Conservation (phyloP, 768 basidiomycete species). For the Epithele typhae region DNA sequence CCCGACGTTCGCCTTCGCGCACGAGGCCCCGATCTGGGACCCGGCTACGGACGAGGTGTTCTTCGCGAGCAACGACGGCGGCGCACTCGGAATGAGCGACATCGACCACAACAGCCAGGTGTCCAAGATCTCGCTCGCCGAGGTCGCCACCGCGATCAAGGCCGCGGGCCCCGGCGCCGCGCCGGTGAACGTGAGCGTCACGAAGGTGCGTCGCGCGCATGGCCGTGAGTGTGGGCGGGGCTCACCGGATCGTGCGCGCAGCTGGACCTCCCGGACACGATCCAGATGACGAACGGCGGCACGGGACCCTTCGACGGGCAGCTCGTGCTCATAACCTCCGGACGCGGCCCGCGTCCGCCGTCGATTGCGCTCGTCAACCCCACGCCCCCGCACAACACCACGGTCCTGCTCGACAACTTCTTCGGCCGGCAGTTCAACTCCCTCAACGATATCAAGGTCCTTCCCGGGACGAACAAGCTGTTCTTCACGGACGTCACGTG, state of each 20-base stretch:
- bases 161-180: constrained; percentile 23
- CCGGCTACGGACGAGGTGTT: constrained; percentile 67
- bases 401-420: constrained; percentile 72
- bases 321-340: constrained; percentile 60
- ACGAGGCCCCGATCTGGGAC: constrained; percentile 73
- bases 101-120: constrained; percentile 60
- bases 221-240: not conserved
- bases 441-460: constrained; percentile 72
- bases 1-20: constrained; percentile 64
- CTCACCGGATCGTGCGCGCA: constrained; percentile 20
- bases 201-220: constrained; percentile 26
- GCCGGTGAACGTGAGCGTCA: constrained; percentile 46
- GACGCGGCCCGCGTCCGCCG: constrained; percentile 58
- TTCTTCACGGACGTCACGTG: constrained; percentile 76
- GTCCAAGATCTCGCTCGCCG: constrained; percentile 56
- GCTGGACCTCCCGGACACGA: constrained; percentile 52
- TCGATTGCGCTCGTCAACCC: constrained; percentile 65
- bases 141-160: constrained; percentile 44
- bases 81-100: constrained; percentile 57
- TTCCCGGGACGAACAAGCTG: constrained; percentile 58
- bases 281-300: constrained; percentile 71
- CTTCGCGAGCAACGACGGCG: constrained; percentile 70
- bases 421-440: constrained; percentile 82
- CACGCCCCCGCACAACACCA: constrained; percentile 56
- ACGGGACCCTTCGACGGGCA: constrained; percentile 58